Evolutionary conservation across 371 early-diverging fungal genomes (phyloP).

Genomic region (Gilbertella persicaria): DNA sequence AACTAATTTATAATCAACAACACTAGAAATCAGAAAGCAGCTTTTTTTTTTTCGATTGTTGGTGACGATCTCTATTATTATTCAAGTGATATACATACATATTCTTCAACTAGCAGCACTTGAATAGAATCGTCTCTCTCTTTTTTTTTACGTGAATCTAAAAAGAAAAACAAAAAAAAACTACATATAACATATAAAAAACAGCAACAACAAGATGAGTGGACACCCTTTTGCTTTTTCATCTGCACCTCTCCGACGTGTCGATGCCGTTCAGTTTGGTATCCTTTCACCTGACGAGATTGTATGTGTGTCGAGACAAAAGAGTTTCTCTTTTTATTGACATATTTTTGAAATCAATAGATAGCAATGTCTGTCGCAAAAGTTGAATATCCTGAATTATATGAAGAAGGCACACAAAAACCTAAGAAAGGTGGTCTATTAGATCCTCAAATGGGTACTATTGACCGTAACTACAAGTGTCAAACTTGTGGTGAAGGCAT

Average conservation of each 20-base stretch:
- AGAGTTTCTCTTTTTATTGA: slow-evolving; percentile 7
- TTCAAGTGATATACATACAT: too few relatives aligned
- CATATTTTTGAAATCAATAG: slow-evolving; percentile 47
- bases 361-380: slow-evolving; percentile 96
- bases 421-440: slow-evolving; percentile 89
- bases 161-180: slow-evolving; percentile 3
- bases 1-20: neutral
- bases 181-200: neutral
- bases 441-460: slow-evolving; percentile 99
- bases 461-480: slow-evolving; percentile 98
- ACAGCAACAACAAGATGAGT: slow-evolving; percentile 47
- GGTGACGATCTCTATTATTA: slow-evolving; percentile 1
- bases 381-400: slow-evolving; percentile 95
- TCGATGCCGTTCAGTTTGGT: slow-evolving; percentile 95
- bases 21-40: neutral
- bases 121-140: too few relatives aligned
- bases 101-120: too few relatives aligned
- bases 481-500: slow-evolving; percentile 96
- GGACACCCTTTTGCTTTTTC: slow-evolving; percentile 75
- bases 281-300: slow-evolving; percentile 95
- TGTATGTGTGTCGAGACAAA: slow-evolving; percentile 56
- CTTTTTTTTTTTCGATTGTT: neutral
- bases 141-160: too few relatives aligned
- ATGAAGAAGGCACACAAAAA: slow-evolving; percentile 89
- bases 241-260: slow-evolving; percentile 89